Conservation (phyloP, 1,139 yeast genomes). For the Taphrina pruni region DNA sequence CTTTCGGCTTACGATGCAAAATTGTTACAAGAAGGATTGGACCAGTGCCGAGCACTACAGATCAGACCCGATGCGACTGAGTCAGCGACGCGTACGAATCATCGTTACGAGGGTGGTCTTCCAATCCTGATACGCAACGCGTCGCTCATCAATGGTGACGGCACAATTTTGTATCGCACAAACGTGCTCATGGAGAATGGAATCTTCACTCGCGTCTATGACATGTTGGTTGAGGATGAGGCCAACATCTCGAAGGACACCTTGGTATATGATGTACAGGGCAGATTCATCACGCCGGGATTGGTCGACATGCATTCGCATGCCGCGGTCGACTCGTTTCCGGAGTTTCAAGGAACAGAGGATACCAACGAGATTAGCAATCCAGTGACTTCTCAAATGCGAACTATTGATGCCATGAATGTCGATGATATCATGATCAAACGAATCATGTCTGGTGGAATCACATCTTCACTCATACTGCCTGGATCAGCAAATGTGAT, state of each 20-base stretch:
- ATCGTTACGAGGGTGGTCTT: constrained; percentile 20
- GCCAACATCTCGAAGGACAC: not conserved
- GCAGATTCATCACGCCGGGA: constrained; percentile 31
- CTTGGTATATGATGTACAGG: constrained; percentile 15
- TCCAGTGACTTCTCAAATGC: constrained; percentile 31
- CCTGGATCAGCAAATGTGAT: constrained; percentile 34
- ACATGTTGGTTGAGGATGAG: constrained; percentile 13
- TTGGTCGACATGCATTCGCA: constrained; percentile 34
- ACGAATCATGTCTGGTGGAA: constrained; percentile 32
- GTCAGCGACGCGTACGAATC: constrained; percentile 5
- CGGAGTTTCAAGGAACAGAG: constrained; percentile 12
- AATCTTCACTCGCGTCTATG: constrained; percentile 3
- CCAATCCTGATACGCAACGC: constrained; percentile 15
- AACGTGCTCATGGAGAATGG: constrained; percentile 25
- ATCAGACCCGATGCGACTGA: constrained; percentile 2
- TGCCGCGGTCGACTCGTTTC: constrained; percentile 16
- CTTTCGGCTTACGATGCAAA: constrained; percentile 2
- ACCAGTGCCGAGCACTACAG: constrained; percentile 3
- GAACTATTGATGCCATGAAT: constrained; percentile 23
- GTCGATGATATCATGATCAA: constrained; percentile 21
- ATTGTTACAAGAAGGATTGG: constrained; percentile 10
- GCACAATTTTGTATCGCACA: constrained; percentile 11
- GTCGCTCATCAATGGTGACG: constrained; percentile 27
- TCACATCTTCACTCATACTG: constrained; percentile 23
- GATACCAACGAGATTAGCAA: constrained; percentile 24